Evolutionary conservation across 148 eudicot species (phyloP).

Genomic region (Chenopodium berlandieri): DNA sequence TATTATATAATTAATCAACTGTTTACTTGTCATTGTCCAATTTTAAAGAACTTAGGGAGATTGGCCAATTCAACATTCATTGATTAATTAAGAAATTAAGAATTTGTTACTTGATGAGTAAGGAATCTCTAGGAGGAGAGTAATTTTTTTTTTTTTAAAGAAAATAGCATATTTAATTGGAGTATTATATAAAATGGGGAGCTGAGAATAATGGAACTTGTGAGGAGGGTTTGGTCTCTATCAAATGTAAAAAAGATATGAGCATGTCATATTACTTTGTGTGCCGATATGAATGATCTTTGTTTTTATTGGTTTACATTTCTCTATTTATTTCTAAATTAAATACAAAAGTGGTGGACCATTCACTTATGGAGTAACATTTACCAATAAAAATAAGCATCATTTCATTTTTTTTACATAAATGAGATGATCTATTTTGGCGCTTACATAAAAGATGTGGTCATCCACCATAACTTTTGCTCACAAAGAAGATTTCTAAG

Average conservation of each 20-base stretch:
- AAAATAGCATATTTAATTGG: neutral
- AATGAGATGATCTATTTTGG: neutral
- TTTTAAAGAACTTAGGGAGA: neutral
- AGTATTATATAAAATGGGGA: neutral
- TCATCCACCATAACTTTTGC: neutral
- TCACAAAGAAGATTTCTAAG: neutral
- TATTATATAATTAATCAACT: neutral
- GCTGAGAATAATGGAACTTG: neutral
- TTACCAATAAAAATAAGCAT: neutral
- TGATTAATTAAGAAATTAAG: neutral
- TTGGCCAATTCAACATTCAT: neutral
- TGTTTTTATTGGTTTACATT: no score
- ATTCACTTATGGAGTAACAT: neutral
- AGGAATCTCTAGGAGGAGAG: neutral
- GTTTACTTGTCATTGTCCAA: neutral
- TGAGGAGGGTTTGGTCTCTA: neutral
- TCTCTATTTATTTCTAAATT: neutral
- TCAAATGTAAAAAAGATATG: neutral
- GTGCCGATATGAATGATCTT: neutral
- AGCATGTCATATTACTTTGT: neutral
- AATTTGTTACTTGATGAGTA: constrained; percentile 12
- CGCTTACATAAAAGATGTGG: neutral
- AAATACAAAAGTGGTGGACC: neutral
- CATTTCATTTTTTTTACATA: neutral
- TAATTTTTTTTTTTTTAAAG: neutral